These are phyloP conservation scores for California macrophylla DNA, from an alignment of 441 rosid species.

Conservation along the genomic window DNA sequence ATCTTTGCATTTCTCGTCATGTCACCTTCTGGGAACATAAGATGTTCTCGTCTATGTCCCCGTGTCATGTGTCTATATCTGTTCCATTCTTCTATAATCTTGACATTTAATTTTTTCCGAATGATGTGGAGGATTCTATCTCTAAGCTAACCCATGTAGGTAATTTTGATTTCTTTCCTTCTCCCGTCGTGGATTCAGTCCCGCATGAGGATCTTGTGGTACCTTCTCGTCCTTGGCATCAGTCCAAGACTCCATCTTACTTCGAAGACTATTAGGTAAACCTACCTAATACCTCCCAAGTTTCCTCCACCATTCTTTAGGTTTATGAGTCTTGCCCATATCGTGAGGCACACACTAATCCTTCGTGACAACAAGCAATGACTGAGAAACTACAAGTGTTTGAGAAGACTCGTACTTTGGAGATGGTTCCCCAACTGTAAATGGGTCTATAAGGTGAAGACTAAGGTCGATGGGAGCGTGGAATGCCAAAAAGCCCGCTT, in stretches of 20 bases:
- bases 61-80: not conserved
- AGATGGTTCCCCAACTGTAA: not conserved
- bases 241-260: not conserved
- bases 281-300: not conserved
- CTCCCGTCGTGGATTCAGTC: no score
- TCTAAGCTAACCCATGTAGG: no score
- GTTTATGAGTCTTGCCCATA: not conserved
- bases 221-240: not conserved
- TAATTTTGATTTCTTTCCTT: no score
- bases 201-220: no score
- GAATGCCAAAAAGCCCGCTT: not conserved
- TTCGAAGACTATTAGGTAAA: not conserved
- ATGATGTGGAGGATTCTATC: no score
- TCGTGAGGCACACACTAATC: not conserved
- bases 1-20: not conserved
- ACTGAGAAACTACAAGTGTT: not conserved
- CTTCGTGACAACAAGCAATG: not conserved
- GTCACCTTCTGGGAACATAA: conserved; percentile 2
- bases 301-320: not conserved
- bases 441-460: not conserved
- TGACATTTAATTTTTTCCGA: not conserved
- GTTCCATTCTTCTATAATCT: not conserved
- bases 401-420: not conserved
- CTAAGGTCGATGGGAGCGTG: not conserved
- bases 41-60: not conserved